Conservation (phyloP, 371 early-diverging fungal genomes). For the Actinomucor elegans region DNA sequence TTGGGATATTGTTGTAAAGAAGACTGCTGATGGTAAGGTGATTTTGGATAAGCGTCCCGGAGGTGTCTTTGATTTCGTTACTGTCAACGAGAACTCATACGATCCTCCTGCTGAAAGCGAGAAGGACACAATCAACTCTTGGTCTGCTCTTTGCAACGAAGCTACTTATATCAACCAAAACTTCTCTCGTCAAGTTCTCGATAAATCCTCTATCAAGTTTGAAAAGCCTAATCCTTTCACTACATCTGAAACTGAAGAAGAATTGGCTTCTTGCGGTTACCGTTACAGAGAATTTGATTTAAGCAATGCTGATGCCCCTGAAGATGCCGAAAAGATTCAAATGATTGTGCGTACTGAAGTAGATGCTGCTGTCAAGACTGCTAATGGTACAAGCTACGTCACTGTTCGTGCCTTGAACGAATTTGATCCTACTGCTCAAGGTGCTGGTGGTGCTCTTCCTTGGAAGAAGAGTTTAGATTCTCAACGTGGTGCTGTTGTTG, state of each 20-base stretch:
- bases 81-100: constrained; percentile 94
- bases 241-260: constrained; percentile 46
- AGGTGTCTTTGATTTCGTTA: constrained; percentile 73
- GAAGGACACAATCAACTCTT: constrained; percentile 89
- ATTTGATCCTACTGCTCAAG: constrained; percentile 86
- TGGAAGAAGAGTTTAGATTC: constrained; percentile 96
- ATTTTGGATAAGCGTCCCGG: constrained; percentile 92
- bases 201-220: constrained; percentile 53
- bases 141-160: constrained; percentile 83
- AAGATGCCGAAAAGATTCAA: constrained; percentile 45
- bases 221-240: constrained; percentile 81
- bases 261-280: constrained; percentile 78
- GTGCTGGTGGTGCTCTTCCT: constrained; percentile 87
- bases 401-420: constrained; percentile 87
- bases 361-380: constrained; percentile 75
- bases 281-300: constrained; percentile 85
- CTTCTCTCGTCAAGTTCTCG: constrained; percentile 85
- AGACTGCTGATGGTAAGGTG: constrained; percentile 77
- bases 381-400: constrained; percentile 62
- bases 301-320: constrained; percentile 22
- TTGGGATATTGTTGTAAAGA: constrained; percentile 94
- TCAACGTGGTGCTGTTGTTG: constrained; percentile 95
- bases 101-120: constrained; percentile 92
- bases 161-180: constrained; percentile 88
- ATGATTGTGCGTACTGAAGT: constrained; percentile 90